phyloP scores from a whole-genome alignment of 2,329 filamentous ascomycete genomes.

The Aureobasidium sp. region DNA sequence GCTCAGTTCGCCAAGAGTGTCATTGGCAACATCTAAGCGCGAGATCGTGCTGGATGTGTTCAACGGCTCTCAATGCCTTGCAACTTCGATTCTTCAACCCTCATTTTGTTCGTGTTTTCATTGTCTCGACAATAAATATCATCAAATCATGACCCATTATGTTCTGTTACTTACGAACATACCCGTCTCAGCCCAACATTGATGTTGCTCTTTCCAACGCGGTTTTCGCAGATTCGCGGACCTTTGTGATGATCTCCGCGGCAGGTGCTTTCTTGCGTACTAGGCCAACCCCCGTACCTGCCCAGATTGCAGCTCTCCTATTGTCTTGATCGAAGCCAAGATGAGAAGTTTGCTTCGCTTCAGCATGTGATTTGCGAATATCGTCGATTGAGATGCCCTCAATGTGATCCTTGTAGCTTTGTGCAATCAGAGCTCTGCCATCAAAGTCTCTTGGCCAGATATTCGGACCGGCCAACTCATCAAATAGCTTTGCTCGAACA shows the following conservation, averaged over 20 bases:
- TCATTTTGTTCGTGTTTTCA: not conserved
- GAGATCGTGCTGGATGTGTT: not conserved
- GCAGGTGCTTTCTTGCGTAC: constrained; percentile 42
- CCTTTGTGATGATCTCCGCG: constrained; percentile 42
- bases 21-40: not conserved
- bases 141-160: not conserved
- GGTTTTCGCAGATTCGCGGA: not conserved
- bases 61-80: too few relatives aligned
- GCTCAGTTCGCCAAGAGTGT: constrained; percentile 12
- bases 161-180: not conserved
- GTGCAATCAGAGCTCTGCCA: constrained; percentile 48
- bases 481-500: constrained; percentile 42
- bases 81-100: too few relatives aligned
- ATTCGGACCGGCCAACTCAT: constrained; percentile 45
- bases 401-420: constrained; percentile 36
- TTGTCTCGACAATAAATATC: not conserved
- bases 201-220: not conserved
- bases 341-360: constrained; percentile 37
- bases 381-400: constrained; percentile 31
- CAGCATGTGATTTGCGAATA: constrained; percentile 33
- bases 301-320: constrained; percentile 52
- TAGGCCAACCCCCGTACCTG: constrained; percentile 51
- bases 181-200: not conserved
- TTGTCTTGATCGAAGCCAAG: constrained; percentile 33
- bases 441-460: constrained; percentile 51